Evolutionary conservation across 1,139 yeast species (phyloP), one percentile per base, ranked within the genome.

Genomic region (Spathaspora jeffriesii): DNA sequence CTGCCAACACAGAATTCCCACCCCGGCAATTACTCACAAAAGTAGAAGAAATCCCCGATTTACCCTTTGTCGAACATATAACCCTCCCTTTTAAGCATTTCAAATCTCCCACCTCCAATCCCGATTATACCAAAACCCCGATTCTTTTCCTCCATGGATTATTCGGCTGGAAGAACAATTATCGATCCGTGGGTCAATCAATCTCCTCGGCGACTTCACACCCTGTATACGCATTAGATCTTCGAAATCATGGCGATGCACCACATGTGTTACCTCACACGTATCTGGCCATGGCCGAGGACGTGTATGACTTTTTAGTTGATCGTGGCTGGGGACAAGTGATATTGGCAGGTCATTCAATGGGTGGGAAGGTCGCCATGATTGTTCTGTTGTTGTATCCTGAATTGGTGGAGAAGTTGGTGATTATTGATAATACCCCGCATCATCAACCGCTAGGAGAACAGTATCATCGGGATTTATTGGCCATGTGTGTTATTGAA

Each of bases 301-400:
- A 81, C 54, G 67, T 80, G 14, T 59, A 66, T 14, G 53, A 58
- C 30, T 70, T 71, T 46, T 49, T 52, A 2, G 52, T 60, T 15
- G 55, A 58, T 21, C 61, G 64, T 14, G 48, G 57, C 1, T 61
- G 67, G 56, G 46, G 52, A 5, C 55, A 61, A 28, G 68, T 67
- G 13, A 63, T 71, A 11, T 50, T 78, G 22, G 69, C 74, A 9
- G 84, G 84, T 0, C 82, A 79, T 54, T 76, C 80, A 22, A 70
- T 79, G 72, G 84, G 84, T 0, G 83, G 82, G 7, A 79, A 79
- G 50, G 73, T 73, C 5, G 73, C 80, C 6, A 78, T 79, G 82
- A 49, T 75, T 46, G 68, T 73, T 4, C 66, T 74, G 4, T 60
- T 79, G 40, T 54, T 61, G 42, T 55, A 61, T 42, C 81, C 82